A percentile compares a stretch with the other conserved stretches of the same genome.
phyloP scores from a whole-genome alignment of 306 rosid genomes.

The Styphnolobium japonicum region DNA sequence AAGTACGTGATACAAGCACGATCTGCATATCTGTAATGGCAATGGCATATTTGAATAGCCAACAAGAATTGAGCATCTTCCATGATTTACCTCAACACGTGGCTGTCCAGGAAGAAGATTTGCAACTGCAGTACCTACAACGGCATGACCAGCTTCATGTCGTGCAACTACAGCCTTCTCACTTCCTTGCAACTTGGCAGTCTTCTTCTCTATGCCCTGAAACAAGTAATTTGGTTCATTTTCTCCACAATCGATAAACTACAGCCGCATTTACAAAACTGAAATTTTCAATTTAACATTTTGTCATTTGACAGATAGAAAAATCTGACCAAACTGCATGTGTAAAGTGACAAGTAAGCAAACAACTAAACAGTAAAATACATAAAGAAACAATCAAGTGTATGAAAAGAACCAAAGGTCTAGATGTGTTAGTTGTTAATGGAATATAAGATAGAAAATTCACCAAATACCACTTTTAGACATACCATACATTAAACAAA shows the following conservation, averaged over 20 bases:
- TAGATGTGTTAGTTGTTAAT: background rate
- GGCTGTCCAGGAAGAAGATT: slow-evolving; percentile 93
- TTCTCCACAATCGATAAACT: slow-evolving; percentile 26
- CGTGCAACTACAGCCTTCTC: slow-evolving; percentile 98
- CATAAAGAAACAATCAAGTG: background rate
- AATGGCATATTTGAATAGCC: slow-evolving; percentile 12
- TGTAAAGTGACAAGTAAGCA: background rate
- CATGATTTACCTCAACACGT: slow-evolving; percentile 75
- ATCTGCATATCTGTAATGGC: slow-evolving; percentile 4
- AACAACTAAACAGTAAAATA: background rate
- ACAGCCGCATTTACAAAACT: background rate
- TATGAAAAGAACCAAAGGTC: background rate
- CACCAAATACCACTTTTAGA: background rate
- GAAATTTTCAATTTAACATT: background rate
- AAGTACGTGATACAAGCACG: background rate
- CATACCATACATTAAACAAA: too few relatives aligned
- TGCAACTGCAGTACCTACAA: slow-evolving; percentile 96
- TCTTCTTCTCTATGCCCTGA: slow-evolving; percentile 98
- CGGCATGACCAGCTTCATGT: slow-evolving; percentile 99
- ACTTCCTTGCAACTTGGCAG: slow-evolving; percentile 82
- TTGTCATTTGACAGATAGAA: background rate
- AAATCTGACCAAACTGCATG: background rate
- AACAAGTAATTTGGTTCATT: slow-evolving; percentile 34
- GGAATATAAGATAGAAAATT: background rate
- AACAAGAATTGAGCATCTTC: slow-evolving; percentile 10